Evolutionary conservation across 2,329 filamentous ascomycete genomes (phyloP), one percentile per base, ranked within the genome.

Genomic region (Aureobasidium vineae): DNA sequence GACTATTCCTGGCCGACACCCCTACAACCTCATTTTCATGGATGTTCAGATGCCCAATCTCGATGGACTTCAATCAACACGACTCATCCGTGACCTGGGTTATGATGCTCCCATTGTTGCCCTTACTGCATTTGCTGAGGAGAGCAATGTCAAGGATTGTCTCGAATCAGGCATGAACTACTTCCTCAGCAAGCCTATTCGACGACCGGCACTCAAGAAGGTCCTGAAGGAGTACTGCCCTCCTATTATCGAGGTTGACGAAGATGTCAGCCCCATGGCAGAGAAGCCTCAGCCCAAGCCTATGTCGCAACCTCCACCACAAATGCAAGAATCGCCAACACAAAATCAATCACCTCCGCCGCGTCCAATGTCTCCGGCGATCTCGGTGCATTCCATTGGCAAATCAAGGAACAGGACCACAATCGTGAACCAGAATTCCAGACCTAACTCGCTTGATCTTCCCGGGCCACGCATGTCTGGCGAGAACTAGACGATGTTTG

Each of bases 31-130:
- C 31, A 94, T 97, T 69, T 95, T 97, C 74, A 97, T 97, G 93
- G 93, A 97, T 72, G 89, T 97, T 3, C 73, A 91, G 78, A 97
- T 97, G 93, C 93, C 93, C 3, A 96, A 95, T 69, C 84, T 97
- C 16, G 92, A 97, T 73, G 93, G 93, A 1, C 80, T 97, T 28
- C 89, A 97, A 75, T 93, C 90, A 54, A 97, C 93, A 0, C 85
- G 89, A 11, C 81, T 96, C 40, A 97, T 97, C 71, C 86, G 93
- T 7, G 82, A 92, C 75, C 90, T 94, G 81, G 93, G 93, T 1
- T 97, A 95, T 77, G 87, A 85, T 13, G 90, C 90, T 1, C 93
- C 93, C 0, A 97, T 97, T 68, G 92, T 97, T 16, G 93, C 93
- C 0, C 79, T 97, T 52, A 96, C 92, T 13, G 93, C 93, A 2